Conservation (phyloP, 129 eudicot genomes). For the Logfia minima region DNA sequence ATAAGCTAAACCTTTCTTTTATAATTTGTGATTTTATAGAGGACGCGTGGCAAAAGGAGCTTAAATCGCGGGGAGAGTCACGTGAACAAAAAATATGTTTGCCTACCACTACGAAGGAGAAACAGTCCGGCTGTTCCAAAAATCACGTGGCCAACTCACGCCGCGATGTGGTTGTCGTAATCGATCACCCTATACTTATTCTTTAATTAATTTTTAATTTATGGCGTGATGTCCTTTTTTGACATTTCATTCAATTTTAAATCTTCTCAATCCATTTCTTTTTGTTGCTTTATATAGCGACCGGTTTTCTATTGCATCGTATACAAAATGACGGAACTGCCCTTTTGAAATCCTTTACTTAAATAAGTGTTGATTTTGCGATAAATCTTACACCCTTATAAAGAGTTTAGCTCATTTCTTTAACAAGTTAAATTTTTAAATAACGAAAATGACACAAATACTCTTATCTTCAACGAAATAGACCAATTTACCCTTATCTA, state of each 20-base stretch:
- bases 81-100: conserved; percentile 34
- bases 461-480: too few relatives aligned
- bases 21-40: too few relatives aligned
- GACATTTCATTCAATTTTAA: conserved; percentile 14
- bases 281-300: not conserved
- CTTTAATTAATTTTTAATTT: not conserved
- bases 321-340: not conserved
- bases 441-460: too few relatives aligned
- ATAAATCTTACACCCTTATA: too few relatives aligned
- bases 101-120: conserved; percentile 44
- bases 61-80: conserved; percentile 43
- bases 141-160: conserved; percentile 45
- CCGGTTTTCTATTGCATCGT: not conserved
- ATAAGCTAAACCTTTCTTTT: too few relatives aligned
- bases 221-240: conserved; percentile 22
- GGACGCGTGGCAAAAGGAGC: conserved; percentile 35
- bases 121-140: conserved; percentile 26
- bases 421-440: too few relatives aligned
- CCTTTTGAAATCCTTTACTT: too few relatives aligned
- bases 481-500: too few relatives aligned
- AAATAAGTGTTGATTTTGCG: too few relatives aligned
- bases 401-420: too few relatives aligned
- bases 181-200: conserved; percentile 17
- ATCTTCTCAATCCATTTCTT: not conserved
- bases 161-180: conserved; percentile 38